Evolutionary conservation across 257 asterid species (phyloP).

Genomic region (Rauvolfia tetraphylla): DNA sequence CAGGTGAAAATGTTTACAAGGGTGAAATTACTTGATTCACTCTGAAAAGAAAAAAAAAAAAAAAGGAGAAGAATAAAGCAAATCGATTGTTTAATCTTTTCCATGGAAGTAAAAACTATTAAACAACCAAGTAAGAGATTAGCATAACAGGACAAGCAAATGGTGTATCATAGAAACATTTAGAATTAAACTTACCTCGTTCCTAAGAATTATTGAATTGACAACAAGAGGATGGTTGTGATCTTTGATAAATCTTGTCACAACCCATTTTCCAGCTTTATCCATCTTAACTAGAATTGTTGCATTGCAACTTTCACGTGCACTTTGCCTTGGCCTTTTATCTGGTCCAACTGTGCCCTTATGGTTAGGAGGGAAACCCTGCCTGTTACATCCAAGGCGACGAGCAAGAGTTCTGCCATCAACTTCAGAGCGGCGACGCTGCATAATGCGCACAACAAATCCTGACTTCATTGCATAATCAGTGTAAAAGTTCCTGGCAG

Average conservation of each 20-base stretch:
- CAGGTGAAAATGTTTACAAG: too few species aligned
- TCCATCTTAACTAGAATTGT: conserved; percentile 49
- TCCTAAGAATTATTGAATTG: conserved; percentile 24
- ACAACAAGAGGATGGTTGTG: conserved; percentile 56
- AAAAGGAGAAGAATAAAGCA: too few species aligned
- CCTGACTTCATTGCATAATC: conserved; percentile 53
- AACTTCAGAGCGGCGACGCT: conserved; percentile 53
- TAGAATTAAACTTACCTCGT: conserved; percentile 32
- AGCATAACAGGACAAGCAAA: not conserved
- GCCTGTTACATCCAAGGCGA: conserved; percentile 62
- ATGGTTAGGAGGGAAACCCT: conserved; percentile 42
- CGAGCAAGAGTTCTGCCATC: conserved; percentile 62
- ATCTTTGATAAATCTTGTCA: conserved; percentile 55
- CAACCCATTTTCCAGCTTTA: conserved; percentile 59
- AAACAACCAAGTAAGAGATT: not conserved
- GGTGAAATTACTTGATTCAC: not conserved
- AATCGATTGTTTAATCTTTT: not conserved
- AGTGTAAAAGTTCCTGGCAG: conserved; percentile 47
- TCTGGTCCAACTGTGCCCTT: conserved; percentile 39
- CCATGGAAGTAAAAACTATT: not conserved
- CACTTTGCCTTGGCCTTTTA: conserved; percentile 42
- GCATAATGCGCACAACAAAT: conserved; percentile 59
- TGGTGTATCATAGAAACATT: not conserved
- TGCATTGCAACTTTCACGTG: conserved; percentile 67
- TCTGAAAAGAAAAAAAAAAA: not conserved